Evolutionary conservation across 192 early-diverging fungal genomes (phyloP), one percentile per base, ranked within the genome.

Genomic region (Coemansia nantahalensis): DNA sequence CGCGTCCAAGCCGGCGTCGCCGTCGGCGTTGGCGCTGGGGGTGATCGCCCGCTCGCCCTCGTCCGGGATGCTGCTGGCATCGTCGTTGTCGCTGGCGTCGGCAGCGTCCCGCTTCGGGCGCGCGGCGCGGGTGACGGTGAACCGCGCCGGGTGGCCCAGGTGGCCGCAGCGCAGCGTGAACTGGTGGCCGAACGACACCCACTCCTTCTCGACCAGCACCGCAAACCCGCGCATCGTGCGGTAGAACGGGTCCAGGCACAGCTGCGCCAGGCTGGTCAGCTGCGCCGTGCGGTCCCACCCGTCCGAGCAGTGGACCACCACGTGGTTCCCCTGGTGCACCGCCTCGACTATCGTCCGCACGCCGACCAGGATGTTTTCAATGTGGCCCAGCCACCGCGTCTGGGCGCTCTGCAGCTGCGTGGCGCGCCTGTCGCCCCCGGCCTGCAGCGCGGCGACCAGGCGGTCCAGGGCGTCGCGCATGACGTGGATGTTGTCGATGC

Each of bases 271-370:
- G 8, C 92, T 90, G 14, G 85, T 89, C 40, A 99, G 67, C 70
- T 99, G 96, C 16, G 93, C 88, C 0, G 96, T 99, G 18, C 96
- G 84, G 71, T 99, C 96, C 96, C 96, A 99, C 12, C 96, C 96
- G 61, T 99, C 96, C 38, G 92, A 95, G 80, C 96, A 99, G 69
- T 99, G 96, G 5, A 99, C 91, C 19, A 99, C 70, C 5, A 92
- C 93, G 49, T 95, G 94, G 7, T 83, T 79, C 42, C 85, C 86
- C 17, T 74, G 66, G 6, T 84, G 58, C 5, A 99, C 81, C 34
- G 75, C 84, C 51, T 86, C 75, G 7, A 96, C 87, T 42, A 99
- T 94, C 44, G 82, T 68, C 35, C 78, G 44, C 6, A 90, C 80
- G 11, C 90, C 92, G 13, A 90, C 88, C 48, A 99, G 51, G 30